A percentile compares a stretch with the other conserved stretches of the same genome.
Evolutionary conservation across 306 rosid genomes (phyloP).

Genomic region (Cotoneaster glaucophyllus): DNA sequence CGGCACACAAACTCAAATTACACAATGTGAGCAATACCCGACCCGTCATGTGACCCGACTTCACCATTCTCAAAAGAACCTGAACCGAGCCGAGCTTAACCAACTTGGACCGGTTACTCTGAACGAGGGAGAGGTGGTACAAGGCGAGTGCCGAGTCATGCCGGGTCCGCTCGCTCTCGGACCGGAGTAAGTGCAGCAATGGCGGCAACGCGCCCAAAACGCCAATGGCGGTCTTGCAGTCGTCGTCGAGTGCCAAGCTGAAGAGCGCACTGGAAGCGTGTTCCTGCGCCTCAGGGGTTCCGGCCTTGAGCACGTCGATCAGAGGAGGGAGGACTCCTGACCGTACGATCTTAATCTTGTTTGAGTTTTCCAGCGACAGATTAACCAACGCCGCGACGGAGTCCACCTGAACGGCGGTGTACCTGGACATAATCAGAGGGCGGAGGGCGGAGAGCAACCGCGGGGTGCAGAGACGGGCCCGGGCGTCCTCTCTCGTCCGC

Average conservation of each 20-base stretch:
- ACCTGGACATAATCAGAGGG: slow-evolving; percentile 38
- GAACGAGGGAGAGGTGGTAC: slow-evolving; percentile 65
- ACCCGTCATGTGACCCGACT: slow-evolving; percentile 51
- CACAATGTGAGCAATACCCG: slow-evolving; percentile 42
- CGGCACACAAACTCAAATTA: slow-evolving; percentile 48
- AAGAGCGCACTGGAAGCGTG: slow-evolving; percentile 77
- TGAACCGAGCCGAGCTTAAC: slow-evolving; percentile 65
- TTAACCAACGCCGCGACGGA: slow-evolving; percentile 74
- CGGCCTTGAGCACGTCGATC: slow-evolving; percentile 53
- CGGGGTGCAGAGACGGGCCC: slow-evolving; percentile 49
- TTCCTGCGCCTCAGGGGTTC: slow-evolving; percentile 75
- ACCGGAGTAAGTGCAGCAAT: slow-evolving; percentile 50
- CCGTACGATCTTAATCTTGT: slow-evolving; percentile 81
- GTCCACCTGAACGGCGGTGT: slow-evolving; percentile 53
- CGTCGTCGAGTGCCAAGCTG: slow-evolving; percentile 69
- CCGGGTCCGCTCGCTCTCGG: slow-evolving; percentile 66
- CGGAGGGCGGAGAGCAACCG: slow-evolving; percentile 44
- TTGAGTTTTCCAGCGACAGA: slow-evolving; percentile 52
- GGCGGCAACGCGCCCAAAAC: slow-evolving; percentile 79
- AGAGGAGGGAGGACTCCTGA: slow-evolving; percentile 80
- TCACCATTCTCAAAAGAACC: slow-evolving; percentile 45
- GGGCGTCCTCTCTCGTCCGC: slow-evolving; percentile 39
- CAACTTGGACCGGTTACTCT: slow-evolving; percentile 68
- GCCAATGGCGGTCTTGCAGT: slow-evolving; percentile 73
- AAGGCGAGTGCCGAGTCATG: slow-evolving; percentile 78